A percentile compares a stretch with the other conserved stretches of the same genome.
Conservation (phyloP, 2,329 filamentous ascomycete species). For the Pezicula radicicola region DNA sequence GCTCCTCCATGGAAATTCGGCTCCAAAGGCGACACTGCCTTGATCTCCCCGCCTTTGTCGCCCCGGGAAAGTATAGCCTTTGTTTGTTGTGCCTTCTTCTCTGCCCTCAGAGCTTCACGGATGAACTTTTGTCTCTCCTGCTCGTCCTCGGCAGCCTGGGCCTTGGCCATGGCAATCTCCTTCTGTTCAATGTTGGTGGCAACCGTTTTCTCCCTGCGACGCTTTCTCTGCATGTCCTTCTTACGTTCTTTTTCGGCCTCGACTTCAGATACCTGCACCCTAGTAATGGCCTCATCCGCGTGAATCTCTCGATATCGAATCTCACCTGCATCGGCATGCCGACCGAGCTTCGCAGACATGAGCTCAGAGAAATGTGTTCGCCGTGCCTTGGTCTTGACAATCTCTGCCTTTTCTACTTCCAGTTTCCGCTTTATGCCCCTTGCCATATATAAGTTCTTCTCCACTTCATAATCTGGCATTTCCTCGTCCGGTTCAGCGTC, state of each 20-base stretch:
- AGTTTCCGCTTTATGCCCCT: slow-evolving; percentile 64
- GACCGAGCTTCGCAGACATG: slow-evolving; percentile 60
- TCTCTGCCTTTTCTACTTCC: slow-evolving; percentile 62
- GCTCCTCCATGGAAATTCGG: slow-evolving; percentile 81
- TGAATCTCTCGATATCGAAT: slow-evolving; percentile 73
- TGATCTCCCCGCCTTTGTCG: slow-evolving; percentile 71
- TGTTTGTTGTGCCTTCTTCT: slow-evolving; percentile 90
- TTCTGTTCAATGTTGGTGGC: slow-evolving; percentile 90
- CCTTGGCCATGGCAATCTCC: slow-evolving; percentile 75
- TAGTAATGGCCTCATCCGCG: slow-evolving; percentile 76
- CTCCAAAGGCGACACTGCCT: slow-evolving; percentile 66
- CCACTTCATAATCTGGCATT: slow-evolving; percentile 43
- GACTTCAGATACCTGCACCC: slow-evolving; percentile 87
- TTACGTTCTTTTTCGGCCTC: slow-evolving; percentile 97
- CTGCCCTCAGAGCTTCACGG: slow-evolving; percentile 82
- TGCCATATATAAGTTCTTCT: slow-evolving; percentile 52
- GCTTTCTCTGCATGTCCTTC: slow-evolving; percentile 99
- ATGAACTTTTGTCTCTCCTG: slow-evolving; percentile 77
- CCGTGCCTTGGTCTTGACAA: slow-evolving; percentile 60
- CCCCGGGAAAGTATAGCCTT: slow-evolving; percentile 84
- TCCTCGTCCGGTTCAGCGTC: slow-evolving; percentile 58
- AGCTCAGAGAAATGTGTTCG: slow-evolving; percentile 55
- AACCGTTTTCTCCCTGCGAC: slow-evolving; percentile 92
- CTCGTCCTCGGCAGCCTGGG: slow-evolving; percentile 76
- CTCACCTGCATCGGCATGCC: slow-evolving; percentile 69